phyloP scores from a whole-genome alignment of 257 asterid species.

The Plectranthus barbatus region DNA sequence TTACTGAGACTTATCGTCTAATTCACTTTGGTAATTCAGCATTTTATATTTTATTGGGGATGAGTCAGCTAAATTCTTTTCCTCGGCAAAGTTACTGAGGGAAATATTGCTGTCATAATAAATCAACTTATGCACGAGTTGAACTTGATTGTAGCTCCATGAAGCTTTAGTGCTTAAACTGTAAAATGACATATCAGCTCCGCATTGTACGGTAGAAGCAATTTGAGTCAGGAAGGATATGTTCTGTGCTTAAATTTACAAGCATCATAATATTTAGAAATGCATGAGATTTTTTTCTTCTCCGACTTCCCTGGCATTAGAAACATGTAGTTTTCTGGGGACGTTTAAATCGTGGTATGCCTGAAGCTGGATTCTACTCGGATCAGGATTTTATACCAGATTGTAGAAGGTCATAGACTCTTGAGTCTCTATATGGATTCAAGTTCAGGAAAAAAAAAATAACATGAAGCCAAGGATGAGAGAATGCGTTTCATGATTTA shows the following conservation, averaged over 20 bases:
- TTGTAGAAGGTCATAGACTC: background rate
- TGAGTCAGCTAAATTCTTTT: background rate
- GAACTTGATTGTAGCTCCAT: conserved; percentile 4
- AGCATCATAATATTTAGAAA: background rate
- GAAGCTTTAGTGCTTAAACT: background rate
- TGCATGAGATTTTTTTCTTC: background rate
- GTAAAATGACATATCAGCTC: background rate
- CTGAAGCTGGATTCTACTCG: background rate
- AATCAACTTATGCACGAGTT: background rate
- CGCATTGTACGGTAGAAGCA: background rate
- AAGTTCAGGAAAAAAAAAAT: too few species aligned
- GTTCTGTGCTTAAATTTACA: background rate
- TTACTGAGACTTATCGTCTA: background rate
- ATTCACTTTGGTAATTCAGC: conserved; percentile 2
- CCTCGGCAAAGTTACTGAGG: background rate
- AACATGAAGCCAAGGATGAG: background rate
- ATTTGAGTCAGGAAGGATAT: background rate
- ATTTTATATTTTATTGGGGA: conserved; percentile 11
- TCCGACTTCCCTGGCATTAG: too few species aligned
- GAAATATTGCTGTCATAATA: background rate
- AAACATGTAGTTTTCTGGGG: too few species aligned
- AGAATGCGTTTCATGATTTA: background rate
- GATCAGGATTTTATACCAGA: too few species aligned
- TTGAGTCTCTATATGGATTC: too few species aligned
- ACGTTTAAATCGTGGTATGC: conserved; percentile 1